A percentile compares a stretch with the other conserved stretches of the same genome.
Evolutionary conservation across 129 eudicot species (phyloP).

Genomic region (Flaveria ramosissima): DNA sequence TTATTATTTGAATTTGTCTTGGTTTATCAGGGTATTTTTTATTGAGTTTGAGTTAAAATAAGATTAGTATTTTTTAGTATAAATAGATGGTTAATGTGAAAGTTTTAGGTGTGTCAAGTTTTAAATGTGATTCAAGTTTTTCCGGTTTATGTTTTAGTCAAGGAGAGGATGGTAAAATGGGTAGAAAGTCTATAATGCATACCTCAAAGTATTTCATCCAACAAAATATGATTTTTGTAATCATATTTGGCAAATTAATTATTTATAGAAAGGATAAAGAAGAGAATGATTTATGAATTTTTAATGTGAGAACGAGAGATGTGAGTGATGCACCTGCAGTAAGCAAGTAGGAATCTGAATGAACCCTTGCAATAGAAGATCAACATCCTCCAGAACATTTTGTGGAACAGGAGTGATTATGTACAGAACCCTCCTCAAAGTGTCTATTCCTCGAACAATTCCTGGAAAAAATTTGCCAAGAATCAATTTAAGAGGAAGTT

Average conservation of each 20-base stretch:
- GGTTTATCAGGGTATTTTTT: too few relatives aligned
- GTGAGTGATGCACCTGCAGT: slow-evolving; percentile 62
- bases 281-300: slow-evolving; percentile 1
- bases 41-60: too few relatives aligned
- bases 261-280: background rate
- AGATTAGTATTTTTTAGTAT: too few relatives aligned
- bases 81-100: too few relatives aligned
- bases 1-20: too few relatives aligned
- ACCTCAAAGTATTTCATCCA: background rate
- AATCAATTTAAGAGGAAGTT: background rate
- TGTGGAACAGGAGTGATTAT: slow-evolving; percentile 78
- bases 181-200: background rate
- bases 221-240: background rate
- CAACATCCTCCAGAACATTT: slow-evolving; percentile 61
- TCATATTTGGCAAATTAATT: background rate
- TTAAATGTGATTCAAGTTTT: too few relatives aligned
- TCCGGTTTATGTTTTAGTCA: too few relatives aligned
- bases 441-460: slow-evolving; percentile 78
- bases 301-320: slow-evolving; percentile 3
- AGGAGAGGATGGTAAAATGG: background rate
- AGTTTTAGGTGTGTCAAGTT: too few relatives aligned
- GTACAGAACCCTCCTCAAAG: slow-evolving; percentile 50
- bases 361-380: slow-evolving; percentile 78
- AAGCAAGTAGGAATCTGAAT: slow-evolving; percentile 80
- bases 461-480: slow-evolving; percentile 42